Evolutionary conservation across 2,329 filamentous ascomycete species (phyloP), one percentile per base, ranked within the genome.

Genomic region (Huntiella moniliformis): DNA sequence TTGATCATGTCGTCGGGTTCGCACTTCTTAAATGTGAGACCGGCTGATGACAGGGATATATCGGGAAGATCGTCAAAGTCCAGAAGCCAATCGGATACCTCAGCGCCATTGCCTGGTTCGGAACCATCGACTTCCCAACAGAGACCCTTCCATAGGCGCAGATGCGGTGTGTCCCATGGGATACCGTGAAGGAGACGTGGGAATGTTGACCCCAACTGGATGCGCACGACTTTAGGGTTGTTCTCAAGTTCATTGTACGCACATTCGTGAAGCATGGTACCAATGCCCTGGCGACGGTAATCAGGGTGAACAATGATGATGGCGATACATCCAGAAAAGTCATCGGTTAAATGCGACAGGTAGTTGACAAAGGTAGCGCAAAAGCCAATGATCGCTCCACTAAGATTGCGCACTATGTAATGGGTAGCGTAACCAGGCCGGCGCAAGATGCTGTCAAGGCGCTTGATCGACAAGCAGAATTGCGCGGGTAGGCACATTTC

Each of bases 281-380:
- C 73, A 41, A 77, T 63, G 0, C 73, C 73, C 42, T 61, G 63
- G 44, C 61, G 56, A 18, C 66, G 63, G 54, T 65, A 66, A 1
- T 62, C 58, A 32, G 66, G 60, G 31, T 63, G 65, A 15, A 77
- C 72, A 32, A 77, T 56, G 22, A 77, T 56, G 8, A 66, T 57
- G 8, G 71, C 71, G 31, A 77, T 55, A 3, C 70, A 76, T 6
- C 71, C 73, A 40, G 76, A 63, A 36, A 74, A 59, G 32, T 63
- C 63, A 51, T 73, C 67, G 15, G 63, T 65, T 35, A 62, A 66
- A 51, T 65, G 66, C 51, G 73, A 68, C 39, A 67, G 64, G 55
- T 71, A 75, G 3, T 68, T 73, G 28, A 71, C 69, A 54, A 71
- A 77, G 6, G 72, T 75, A 7, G 72, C 71, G 53, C 72, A 76